phyloP scores from a whole-genome alignment of 2,329 filamentous ascomycete genomes.

The Fusarium siculi region DNA sequence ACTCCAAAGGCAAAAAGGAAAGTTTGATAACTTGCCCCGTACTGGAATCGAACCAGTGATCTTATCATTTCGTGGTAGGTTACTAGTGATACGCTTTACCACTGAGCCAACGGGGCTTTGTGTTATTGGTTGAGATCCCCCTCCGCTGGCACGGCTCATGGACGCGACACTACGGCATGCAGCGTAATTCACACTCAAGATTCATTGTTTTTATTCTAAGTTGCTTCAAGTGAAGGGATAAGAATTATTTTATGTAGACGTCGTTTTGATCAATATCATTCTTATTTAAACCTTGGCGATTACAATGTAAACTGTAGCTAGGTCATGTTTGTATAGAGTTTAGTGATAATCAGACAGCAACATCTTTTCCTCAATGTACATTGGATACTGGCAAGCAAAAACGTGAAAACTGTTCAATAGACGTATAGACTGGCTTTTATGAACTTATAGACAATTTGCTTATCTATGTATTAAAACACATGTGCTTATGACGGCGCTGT shows the following conservation, averaged over 20 bases:
- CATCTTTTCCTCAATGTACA: too few relatives aligned
- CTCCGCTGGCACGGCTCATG: rapidly evolving
- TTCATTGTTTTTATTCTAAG: rapidly evolving
- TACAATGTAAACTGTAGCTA: too few relatives aligned
- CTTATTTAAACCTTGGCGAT: too few relatives aligned
- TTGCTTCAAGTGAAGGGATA: neutral
- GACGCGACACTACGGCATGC: rapidly evolving
- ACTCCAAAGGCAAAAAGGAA: neutral
- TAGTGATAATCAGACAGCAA: too few relatives aligned
- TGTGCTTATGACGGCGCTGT: neutral
- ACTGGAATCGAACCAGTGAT: conserved; percentile 27
- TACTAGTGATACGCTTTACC: conserved; percentile 31
- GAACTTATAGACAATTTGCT: rapidly evolving
- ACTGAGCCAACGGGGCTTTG: conserved; percentile 20
- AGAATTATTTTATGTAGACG: too few relatives aligned
- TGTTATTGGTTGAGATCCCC: neutral
- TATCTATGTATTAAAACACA: rapidly evolving
- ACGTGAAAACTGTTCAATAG: too few relatives aligned
- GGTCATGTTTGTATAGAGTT: too few relatives aligned
- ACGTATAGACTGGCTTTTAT: rapidly evolving
- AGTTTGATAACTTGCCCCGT: neutral
- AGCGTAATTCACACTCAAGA: too few relatives aligned
- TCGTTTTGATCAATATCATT: too few relatives aligned
- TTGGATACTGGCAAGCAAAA: too few relatives aligned
- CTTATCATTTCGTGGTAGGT: conserved; percentile 4